Base-by-base conservation (phyloP, 371 early-diverging fungal genomes). In the Thermomucor indicae-seudaticae region DNA sequence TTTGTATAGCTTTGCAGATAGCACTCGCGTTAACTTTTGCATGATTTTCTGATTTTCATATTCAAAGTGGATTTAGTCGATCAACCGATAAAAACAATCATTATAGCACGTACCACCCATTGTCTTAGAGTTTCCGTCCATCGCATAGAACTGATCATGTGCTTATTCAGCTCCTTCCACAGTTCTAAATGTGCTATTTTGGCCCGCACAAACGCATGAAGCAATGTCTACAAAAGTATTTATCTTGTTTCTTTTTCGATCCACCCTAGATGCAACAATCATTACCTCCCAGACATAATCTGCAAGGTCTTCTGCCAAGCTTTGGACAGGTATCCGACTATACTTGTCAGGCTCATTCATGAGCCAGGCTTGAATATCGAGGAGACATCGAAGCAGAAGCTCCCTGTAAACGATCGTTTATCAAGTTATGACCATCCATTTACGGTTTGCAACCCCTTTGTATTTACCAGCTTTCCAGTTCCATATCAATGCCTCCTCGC, bases 401-500 rank as follows among this genome's bases (percentile, higher is more conserved):
- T 78, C 76, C 75, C 75, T 74, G 24, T 25, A 6, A n/a, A 23
- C 22, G 23, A 11, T 27, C n/a, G n/a, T n/a, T n/a, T n/a, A n/a
- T n/a, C n/a, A n/a, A n/a, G n/a, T n/a, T n/a, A n/a, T n/a, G n/a
- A n/a, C n/a, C n/a, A n/a, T n/a, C n/a, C n/a, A n/a, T n/a, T n/a
- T n/a, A n/a, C n/a, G n/a, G n/a, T n/a, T n/a, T n/a, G n/a, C n/a
- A n/a, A n/a, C n/a, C n/a, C n/a, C n/a, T n/a, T n/a, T 27, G 28
- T 17, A 39, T 62, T 43, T 71, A 74, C 85, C 85, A 85, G 32
- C 76, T 83, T 49, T 78, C 76, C 45, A 57, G 57, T 45, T 85
- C 83, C 65, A 85, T 68, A 37, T 83, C 81, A 34, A 85, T 79
- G n/a, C 80, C 79, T 5, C 81, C 70, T 10, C 71, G 66, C 0